Base-by-base conservation (phyloP, 257 asterid species). In the Solanum infundibuliforme region DNA sequence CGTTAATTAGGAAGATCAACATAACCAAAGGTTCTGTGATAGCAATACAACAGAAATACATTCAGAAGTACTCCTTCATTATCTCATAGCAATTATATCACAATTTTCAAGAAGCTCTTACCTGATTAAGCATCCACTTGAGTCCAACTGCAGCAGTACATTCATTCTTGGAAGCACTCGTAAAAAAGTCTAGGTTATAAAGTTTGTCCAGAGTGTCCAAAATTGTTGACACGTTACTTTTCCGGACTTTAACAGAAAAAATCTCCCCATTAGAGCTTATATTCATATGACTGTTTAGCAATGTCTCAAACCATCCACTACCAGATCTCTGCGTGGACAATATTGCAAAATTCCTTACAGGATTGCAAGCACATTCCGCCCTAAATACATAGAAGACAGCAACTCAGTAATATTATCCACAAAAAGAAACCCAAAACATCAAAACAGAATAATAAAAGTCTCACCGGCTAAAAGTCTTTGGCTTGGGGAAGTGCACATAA, bases 101-200 rank as follows among this genome's bases (percentile, higher is more conserved):
- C 27, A 88, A 85, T 34, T 83, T 60, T 89, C 27, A 66, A 88
- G 12, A 85, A 88, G 79, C 39, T 86, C 90, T 90, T 65, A 92
- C 99, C 98, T 96, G 99, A 89, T 96, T 96, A 87, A 96, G 95
- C 99, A 96, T 96, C 99, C 99, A 96, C 91, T 96, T 96, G 92
- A 96, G 92, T 86, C 99, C 99, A 88, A 97, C 94, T 6, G 99
- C 99, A 88, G 99, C 95, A 1, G 98, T 96, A 93, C 99, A 96
- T 92, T 97, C 98, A 86, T 97, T 96, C 91, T 95, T 96, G 32
- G 99, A 94, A 87, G 99, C 99, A 89, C 99, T 97, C 5, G 98
- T 92, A 68, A 92, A 87, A 93, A 92, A 92, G 77, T 97, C 99
- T 18, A 97, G 93, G 92, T 96, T 95, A 90, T 96, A 97, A 83